Conservation (phyloP, 2,329 filamentous ascomycete species). For the Fusarium sp. region DNA sequence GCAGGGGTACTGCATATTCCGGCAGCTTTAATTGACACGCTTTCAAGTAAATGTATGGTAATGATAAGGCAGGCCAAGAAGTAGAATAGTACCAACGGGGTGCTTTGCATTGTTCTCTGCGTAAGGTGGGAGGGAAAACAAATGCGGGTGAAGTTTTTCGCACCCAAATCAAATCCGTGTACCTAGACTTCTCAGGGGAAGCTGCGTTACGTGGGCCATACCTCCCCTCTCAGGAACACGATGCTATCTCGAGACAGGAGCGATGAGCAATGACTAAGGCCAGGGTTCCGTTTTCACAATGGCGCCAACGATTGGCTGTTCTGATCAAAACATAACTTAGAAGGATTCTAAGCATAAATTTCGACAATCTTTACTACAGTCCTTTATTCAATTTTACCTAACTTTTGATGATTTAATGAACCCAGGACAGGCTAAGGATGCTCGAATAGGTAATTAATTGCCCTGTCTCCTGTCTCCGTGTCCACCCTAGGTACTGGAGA, state of each 20-base stretch:
- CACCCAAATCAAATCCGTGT: neutral
- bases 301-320: neutral
- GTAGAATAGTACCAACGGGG: slow-evolving; percentile 10
- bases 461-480: slow-evolving; percentile 11
- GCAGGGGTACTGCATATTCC: slow-evolving; percentile 35
- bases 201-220: neutral
- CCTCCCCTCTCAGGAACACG: slow-evolving; percentile 1
- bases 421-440: neutral
- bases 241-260: slow-evolving; percentile 5
- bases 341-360: neutral
- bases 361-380: neutral
- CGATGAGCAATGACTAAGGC: slow-evolving; percentile 12
- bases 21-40: slow-evolving; percentile 28
- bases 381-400: neutral
- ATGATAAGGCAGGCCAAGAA: slow-evolving; percentile 32
- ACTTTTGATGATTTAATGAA: neutral
- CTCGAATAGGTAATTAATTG: slow-evolving; percentile 11
- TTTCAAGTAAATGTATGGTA: slow-evolving; percentile 38
- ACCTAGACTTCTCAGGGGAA: neutral
- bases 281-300: neutral
- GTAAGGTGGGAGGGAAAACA: neutral
- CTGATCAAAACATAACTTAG: neutral
- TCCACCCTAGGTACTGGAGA: slow-evolving; percentile 24
- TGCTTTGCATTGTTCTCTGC: neutral
- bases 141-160: neutral